Evolutionary conservation across 805 yeast species (phyloP), one percentile per base, ranked within the genome.

Genomic region (Cyberlindnera maclurae): DNA sequence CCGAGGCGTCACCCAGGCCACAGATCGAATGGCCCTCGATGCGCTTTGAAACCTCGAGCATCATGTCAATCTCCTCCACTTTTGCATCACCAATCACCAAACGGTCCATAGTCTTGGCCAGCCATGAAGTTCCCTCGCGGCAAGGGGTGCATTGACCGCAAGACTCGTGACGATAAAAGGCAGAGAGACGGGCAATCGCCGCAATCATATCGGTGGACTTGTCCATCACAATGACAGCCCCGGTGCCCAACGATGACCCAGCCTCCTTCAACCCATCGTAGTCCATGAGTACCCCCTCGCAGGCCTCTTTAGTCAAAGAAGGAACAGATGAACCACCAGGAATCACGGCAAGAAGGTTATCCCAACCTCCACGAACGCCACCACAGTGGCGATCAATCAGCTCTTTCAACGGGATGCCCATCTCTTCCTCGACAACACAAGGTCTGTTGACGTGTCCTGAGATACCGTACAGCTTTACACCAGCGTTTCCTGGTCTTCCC

Each of bases 91-190:
- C 95, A 43, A 64, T 63, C 45, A 68, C 75, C 60, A 86, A 75
- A 58, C 95, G 75, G 58, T 80, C 82, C 95, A 86, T 86, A 76
- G 84, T 79, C 64, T 77, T 82, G 43, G 72, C 68, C 52, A 86
- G 68, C 82, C 90, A 86, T 15, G 94, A 81, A 32, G 95, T 85
- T 42, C 96, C 96, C 66, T 86, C 95, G 61, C 96, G 78, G 67
- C 95, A 86, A 42, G 95, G 95, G 4, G 95, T 86, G 69, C 95
- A 86, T 67, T 86, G 95, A 43, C 95, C 95, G 67, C 95, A 86
- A 7, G 93, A 82, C 70, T 86, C 95, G 65, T 86, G 95, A 68
- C 82, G 83, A 70, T 84, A 86, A 63, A 86, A 86, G 32, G 83
- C 78, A 32, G 90, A 63, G 55, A 86, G 75, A 63, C 95, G 74